These are phyloP conservation scores for Ceratocystis cacaofunesta DNA, from an alignment of 2,329 filamentous ascomycete species.

Conservation along the genomic window DNA sequence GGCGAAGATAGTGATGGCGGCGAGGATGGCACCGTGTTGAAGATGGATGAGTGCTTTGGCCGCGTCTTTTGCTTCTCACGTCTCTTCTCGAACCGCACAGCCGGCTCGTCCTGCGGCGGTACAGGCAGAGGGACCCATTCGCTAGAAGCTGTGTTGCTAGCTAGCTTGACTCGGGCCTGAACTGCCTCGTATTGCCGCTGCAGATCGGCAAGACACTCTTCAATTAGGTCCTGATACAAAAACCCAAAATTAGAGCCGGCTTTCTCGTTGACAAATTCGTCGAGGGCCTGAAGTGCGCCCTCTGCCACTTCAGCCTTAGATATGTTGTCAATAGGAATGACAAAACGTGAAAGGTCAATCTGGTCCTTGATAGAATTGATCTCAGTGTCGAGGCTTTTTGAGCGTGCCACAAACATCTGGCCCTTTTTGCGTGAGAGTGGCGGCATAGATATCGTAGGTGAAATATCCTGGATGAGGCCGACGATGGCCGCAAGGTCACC, in stretches of 20 bases:
- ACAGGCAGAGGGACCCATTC: conserved; percentile 16
- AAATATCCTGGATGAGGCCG: conserved; percentile 28
- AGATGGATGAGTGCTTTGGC: conserved; percentile 24
- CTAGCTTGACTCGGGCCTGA: conserved; percentile 18
- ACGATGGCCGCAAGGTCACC: conserved; percentile 27
- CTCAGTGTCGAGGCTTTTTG: conserved; percentile 25
- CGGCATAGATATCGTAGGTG: conserved; percentile 25
- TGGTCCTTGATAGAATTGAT: conserved; percentile 26
- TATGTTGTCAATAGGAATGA: conserved; percentile 29
- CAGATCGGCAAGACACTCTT: conserved; percentile 26
- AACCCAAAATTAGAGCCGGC: conserved; percentile 28
- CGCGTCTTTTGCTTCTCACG: conserved; percentile 33
- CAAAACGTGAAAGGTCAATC: conserved; percentile 29
- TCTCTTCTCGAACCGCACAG: conserved; percentile 24
- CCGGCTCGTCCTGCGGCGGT: conserved; percentile 18
- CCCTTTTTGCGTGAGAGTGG: conserved; percentile 27
- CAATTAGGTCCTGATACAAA: conserved; percentile 31
- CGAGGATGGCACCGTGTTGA: conserved; percentile 21
- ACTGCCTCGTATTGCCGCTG: conserved; percentile 21
- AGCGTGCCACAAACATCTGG: conserved; percentile 25
- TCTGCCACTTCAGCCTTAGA: conserved; percentile 27
- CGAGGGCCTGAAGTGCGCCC: conserved; percentile 25
- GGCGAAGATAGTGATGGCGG: not conserved
- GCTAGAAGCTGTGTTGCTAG: conserved; percentile 17
- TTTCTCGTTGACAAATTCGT: conserved; percentile 27